Evolutionary conservation across 768 basidiomycete species (phyloP), one percentile per base, ranked within the genome.

Genomic region (Collybiopsis confluens): DNA sequence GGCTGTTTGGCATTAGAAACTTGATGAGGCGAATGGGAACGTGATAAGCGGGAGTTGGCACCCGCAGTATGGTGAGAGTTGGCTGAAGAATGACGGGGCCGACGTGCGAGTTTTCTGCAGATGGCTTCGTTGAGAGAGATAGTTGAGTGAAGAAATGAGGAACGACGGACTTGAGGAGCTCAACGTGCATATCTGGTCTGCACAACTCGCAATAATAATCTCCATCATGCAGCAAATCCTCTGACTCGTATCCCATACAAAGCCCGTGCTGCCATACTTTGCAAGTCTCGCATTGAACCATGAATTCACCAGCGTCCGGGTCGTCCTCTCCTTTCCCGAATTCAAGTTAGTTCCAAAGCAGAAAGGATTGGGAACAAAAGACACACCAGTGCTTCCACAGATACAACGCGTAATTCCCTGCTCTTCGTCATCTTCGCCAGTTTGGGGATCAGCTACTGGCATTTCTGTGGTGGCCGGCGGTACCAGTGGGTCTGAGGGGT

Each of bases 251-350:
- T 38, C 94, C 96, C 84, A 99, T 92, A 73, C 97, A 99, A 9
- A 86, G 78, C 2, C 94, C 94, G 67, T 99, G 96, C 71, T 99
- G 96, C 96, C 96, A 99, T 52, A 91, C 92, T 64, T 94, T 90
- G 75, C 96, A 99, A 41, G 78, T 86, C 72, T 98, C 96, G 72
- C 96, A 99, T 68, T 93, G 90, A 47, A 98, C 92, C 92, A 98
- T 97, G 73, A 96, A 91, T 67, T 92, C 94, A 45, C 92, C 91
- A 48, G 90, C 91, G 65, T 88, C 85, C 49, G 82, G 81, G 64
- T 88, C 86, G 62, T 86, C 85, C 67, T 88, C 87, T 76, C 70
- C 71, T 70, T 67, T 60, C 64, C 57, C 54, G 58, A 50, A 55
- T 52, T 55, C 55, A 43, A 58, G 54, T 55, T 57, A 61, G 63